Evolutionary conservation across 1,284 basidiomycete genomes (phyloP), one percentile per base, ranked within the genome.

Genomic region (Cystobasidium sp.): DNA sequence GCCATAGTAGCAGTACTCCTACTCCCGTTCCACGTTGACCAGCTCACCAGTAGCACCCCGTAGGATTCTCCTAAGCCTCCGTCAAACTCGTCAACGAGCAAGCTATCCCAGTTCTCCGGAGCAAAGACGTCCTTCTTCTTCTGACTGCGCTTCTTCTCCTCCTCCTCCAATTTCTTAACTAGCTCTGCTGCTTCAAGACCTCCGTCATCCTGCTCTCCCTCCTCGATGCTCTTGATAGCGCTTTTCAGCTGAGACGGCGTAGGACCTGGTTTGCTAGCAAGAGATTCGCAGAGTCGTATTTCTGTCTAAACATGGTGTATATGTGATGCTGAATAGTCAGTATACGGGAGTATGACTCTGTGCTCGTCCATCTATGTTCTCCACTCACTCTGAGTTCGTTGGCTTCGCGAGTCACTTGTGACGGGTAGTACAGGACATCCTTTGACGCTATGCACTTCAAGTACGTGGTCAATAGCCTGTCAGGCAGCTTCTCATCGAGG

Each of bases 21-120:
- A 9, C 18, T 31, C 7, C 37, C 44, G 16, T 44, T 12, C 31
- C 39, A 18, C 37, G 58, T 14, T 52, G 22, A 9, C 24, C 6
- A 18, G 49, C 70, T 64, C 52, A 73, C 70, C 31, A 73, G 63
- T 43, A 73, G 44, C 3, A 73, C 44, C 3, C 70, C 70, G 49
- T 65, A 73, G 10, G 39, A 24, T 52, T 73, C 70, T 65, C 70
- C 70, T 20, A 55, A 39, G 16, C 62, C 62, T 22, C 70, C 70
- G 53, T 73, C 70, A 31, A 73, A 73, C 43, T 73, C 31, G 31
- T 66, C 63, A n/a, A 64, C 62, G 18, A 73, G 51, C 41, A 73
- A 43, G 44, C 44, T 37, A 44, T 73, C 70, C 70, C 70, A 73
- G 22, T 73, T 73, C 53, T 73, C 55, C 12, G 62, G n/a, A 1